Percentiles rank a stretch among this genome's conserved stretches.
phyloP scores from a whole-genome alignment of 768 basidiomycete genomes.

The Collybia mongolica region DNA sequence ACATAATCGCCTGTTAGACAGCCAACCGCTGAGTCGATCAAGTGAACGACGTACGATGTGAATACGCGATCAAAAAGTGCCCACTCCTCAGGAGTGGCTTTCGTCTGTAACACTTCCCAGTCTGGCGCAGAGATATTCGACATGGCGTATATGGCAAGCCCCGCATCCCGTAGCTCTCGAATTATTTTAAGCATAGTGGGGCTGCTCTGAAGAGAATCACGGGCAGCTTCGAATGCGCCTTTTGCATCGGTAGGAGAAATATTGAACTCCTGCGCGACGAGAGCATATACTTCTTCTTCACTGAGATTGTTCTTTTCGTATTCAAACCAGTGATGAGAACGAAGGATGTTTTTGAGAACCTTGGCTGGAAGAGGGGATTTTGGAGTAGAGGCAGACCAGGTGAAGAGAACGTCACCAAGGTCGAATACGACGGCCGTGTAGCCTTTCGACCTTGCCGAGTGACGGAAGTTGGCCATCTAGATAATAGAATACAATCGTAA shows the following conservation, averaged over 20 bases:
- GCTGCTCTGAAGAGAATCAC: conserved; percentile 45
- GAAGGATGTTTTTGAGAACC: conserved; percentile 39
- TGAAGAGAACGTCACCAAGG: conserved; percentile 58
- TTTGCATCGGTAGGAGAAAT: conserved; percentile 37
- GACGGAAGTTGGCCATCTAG: too few species aligned
- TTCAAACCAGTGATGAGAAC: conserved; percentile 48
- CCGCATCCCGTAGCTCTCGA: conserved; percentile 37
- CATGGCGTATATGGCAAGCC: conserved; percentile 49
- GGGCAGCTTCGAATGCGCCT: conserved; percentile 44
- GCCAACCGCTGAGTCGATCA: too few species aligned
- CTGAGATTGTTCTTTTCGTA: conserved; percentile 50
- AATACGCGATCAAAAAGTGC: conserved; percentile 49
- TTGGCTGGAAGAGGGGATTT: conserved; percentile 40
- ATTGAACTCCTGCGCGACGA: conserved; percentile 37
- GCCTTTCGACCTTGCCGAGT: neutral
- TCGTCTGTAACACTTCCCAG: conserved; percentile 41
- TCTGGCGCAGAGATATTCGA: conserved; percentile 59
- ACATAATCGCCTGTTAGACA: neutral
- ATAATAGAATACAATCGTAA: too few species aligned
- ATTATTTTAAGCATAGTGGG: conserved; percentile 43
- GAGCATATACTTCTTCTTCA: conserved; percentile 42
- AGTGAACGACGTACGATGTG: conserved; percentile 34
- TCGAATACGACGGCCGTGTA: conserved; percentile 47
- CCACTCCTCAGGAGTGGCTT: conserved; percentile 41
- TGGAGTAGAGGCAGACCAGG: conserved; percentile 45